Conservation (phyloP, 2,329 filamentous ascomycete genomes). For the Emericellopsis cladophorae region DNA sequence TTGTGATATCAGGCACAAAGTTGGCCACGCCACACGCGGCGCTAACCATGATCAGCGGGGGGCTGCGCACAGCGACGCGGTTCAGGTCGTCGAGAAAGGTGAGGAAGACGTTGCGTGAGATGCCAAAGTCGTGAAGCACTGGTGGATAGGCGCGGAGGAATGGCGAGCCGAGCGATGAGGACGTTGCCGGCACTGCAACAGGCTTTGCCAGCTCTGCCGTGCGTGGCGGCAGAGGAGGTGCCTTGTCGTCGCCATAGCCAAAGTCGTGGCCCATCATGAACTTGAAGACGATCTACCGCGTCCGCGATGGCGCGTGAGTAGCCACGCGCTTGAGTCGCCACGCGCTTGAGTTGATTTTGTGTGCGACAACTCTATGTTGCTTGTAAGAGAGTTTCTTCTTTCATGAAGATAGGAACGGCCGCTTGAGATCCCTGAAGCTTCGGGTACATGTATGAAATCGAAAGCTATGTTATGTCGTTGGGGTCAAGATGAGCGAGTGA, state of each 20-base stretch:
- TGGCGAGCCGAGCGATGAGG: conserved; percentile 6
- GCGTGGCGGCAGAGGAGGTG: neutral
- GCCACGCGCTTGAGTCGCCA: no score
- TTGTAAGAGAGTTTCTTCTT: no score
- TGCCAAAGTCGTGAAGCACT: conserved; percentile 3
- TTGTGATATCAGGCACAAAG: conserved; percentile 8
- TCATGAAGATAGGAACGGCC: no score
- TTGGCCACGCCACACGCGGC: conserved; percentile 6
- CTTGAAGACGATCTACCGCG: no score
- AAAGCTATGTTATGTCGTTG: no score
- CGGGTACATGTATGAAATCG: no score
- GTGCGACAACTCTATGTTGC: no score
- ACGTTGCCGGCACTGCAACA: conserved; percentile 8
- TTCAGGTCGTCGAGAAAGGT: conserved; percentile 8
- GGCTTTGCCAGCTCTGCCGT: conserved; percentile 2
- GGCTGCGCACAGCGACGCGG: conserved; percentile 6
- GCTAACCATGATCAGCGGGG: conserved; percentile 7
- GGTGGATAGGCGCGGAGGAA: conserved; percentile 8
- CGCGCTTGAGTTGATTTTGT: no score
- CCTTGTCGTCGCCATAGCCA: neutral
- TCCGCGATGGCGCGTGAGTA: no score
- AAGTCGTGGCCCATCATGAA: no score
- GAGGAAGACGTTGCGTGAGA: conserved; percentile 6
- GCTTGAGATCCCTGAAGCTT: no score
- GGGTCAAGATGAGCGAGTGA: no score